phyloP scores from a whole-genome alignment of 371 early-diverging fungal genomes.

The Amoeboaphelidium protococcarum region DNA sequence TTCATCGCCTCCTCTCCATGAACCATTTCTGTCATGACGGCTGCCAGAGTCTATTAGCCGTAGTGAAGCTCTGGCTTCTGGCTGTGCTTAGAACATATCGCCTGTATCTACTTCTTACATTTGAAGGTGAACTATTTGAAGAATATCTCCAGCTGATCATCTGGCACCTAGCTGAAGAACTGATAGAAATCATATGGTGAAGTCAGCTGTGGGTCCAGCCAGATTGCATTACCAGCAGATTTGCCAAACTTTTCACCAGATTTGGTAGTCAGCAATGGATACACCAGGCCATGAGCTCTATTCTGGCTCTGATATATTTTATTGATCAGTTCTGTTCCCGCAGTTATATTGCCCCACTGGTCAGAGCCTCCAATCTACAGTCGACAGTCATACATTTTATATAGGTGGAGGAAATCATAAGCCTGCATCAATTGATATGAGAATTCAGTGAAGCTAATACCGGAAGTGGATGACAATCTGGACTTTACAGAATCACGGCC shows the following conservation, averaged over 20 bases:
- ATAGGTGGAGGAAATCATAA: conserved; percentile 68
- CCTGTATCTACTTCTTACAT: conserved; percentile 21
- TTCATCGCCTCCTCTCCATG: conserved; percentile 31
- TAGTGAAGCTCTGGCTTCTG: conserved; percentile 26
- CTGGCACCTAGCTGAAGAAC: conserved; percentile 58
- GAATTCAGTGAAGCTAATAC: conserved; percentile 83
- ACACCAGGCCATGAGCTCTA: conserved; percentile 26
- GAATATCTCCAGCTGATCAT: conserved; percentile 42
- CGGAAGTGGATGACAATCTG: conserved; percentile 39
- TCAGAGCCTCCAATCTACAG: conserved; percentile 75
- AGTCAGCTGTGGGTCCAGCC: conserved; percentile 52
- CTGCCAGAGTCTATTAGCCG: conserved; percentile 47
- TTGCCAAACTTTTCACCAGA: conserved; percentile 87
- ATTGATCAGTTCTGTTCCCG: conserved; percentile 71
- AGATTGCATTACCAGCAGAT: conserved; percentile 79
- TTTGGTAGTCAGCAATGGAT: conserved; percentile 62
- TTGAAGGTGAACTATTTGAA: conserved; percentile 57
- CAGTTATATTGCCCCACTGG: conserved; percentile 90
- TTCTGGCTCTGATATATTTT: conserved; percentile 13
- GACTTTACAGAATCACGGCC: conserved; percentile 52
- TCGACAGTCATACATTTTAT: conserved; percentile 13
- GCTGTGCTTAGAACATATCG: conserved; percentile 30
- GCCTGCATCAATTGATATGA: conserved; percentile 83
- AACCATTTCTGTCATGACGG: conserved; percentile 59
- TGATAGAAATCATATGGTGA: conserved; percentile 75